Percentiles rank a stretch among this genome's conserved stretches.
These are phyloP conservation scores for Hyaloperonospora arabidopsidis DNA, from an alignment of 352 stramenopile genomes.

Conservation along the genomic window DNA sequence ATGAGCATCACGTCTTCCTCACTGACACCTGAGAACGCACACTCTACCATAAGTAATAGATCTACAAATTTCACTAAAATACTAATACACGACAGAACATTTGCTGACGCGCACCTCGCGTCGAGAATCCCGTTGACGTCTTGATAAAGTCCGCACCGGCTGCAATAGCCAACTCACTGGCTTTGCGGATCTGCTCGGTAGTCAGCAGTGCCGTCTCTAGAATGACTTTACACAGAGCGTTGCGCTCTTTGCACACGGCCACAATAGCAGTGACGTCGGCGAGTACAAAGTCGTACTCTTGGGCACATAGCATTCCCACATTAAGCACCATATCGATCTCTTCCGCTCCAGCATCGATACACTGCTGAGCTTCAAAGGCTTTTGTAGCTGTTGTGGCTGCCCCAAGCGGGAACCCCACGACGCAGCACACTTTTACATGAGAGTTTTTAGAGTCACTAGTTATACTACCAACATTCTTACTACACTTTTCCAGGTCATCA, in stretches of 20 bases:
- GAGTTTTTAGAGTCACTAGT: conserved; percentile 21
- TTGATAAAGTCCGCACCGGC: conserved; percentile 83
- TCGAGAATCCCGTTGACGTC: conserved; percentile 81
- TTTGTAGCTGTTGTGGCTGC: conserved; percentile 52
- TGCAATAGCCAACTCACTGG: conserved; percentile 55
- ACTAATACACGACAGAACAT: no score
- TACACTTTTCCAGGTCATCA: no score
- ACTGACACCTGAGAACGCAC: conserved; percentile 37
- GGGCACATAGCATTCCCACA: conserved; percentile 49
- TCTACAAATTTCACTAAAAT: background rate
- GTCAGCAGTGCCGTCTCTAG: conserved; percentile 75
- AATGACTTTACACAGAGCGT: conserved; percentile 72
- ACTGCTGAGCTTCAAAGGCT: conserved; percentile 61
- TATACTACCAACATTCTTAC: no score
- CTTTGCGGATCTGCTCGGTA: conserved; percentile 58
- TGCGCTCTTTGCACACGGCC: conserved; percentile 50
- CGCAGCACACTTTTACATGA: conserved; percentile 76
- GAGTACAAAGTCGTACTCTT: conserved; percentile 68
- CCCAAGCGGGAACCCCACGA: conserved; percentile 75
- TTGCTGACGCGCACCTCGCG: conserved; percentile 33
- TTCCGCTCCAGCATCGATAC: conserved; percentile 58
- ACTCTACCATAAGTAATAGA: conserved; percentile 3
- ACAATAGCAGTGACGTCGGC: conserved; percentile 70
- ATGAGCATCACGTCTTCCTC: conserved; percentile 75
- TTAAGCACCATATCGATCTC: conserved; percentile 88